Conservation (phyloP, 2,329 filamentous ascomycete genomes). For the Sclerotinia subarctica region DNA sequence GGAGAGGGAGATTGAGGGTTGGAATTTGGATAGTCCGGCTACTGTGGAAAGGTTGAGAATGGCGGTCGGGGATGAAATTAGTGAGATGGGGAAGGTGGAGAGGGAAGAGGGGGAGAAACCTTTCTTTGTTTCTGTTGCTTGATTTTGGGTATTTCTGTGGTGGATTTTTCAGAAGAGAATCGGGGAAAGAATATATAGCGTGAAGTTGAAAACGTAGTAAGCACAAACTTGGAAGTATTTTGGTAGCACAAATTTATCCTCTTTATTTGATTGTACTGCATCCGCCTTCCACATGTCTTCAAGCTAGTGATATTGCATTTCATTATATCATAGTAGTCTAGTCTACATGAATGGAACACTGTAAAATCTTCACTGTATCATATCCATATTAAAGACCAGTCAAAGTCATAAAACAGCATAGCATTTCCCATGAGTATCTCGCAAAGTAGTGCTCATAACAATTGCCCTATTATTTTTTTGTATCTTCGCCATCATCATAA, state of each 20-base stretch:
- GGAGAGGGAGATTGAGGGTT: constrained; percentile 45
- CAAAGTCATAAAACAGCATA: not conserved
- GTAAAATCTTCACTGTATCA: not conserved
- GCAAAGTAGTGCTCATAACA: no score
- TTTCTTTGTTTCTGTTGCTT: constrained; percentile 35
- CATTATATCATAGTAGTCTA: no score
- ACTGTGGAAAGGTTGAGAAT: constrained; percentile 50
- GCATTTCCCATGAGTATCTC: not conserved
- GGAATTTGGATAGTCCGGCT: constrained; percentile 48
- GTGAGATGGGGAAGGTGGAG: constrained; percentile 36
- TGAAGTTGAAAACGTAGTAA: not conserved
- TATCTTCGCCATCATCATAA: no score
- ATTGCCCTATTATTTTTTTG: not conserved
- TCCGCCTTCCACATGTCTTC: no score
- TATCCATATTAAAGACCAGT: not conserved
- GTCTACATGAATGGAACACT: not conserved
- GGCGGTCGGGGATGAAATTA: constrained; percentile 38
- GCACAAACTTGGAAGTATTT: not conserved
- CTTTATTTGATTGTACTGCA: not conserved
- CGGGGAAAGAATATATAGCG: no score
- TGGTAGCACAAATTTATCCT: not conserved
- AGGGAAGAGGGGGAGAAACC: constrained; percentile 33
- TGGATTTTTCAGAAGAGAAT: no score
- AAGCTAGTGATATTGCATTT: not conserved
- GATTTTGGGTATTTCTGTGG: not conserved